Percentiles rank a stretch among this genome's conserved stretches.
Conservation (phyloP, 148 eudicot species). For the Vaccinium myrtillus region DNA sequence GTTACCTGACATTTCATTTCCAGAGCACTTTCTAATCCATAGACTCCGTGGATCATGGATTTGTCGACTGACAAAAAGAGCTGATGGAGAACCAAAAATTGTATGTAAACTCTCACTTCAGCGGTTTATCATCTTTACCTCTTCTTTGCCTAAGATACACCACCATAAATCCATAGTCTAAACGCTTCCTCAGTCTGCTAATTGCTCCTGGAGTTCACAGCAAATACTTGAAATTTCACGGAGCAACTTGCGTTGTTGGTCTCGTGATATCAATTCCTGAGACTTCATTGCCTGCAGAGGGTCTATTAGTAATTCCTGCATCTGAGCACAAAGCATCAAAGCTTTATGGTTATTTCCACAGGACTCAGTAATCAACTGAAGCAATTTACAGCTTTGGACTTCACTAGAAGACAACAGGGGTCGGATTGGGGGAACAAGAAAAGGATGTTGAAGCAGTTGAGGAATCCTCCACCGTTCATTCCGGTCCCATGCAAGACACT, state of each 20-base stretch:
- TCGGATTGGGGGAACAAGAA: slow-evolving; percentile 76
- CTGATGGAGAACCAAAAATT: no score
- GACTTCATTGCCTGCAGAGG: slow-evolving; percentile 26
- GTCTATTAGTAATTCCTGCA: slow-evolving; percentile 43
- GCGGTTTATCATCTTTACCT: no score
- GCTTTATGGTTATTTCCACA: slow-evolving; percentile 45
- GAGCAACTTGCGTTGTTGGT: slow-evolving; percentile 40
- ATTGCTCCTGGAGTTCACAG: slow-evolving; percentile 48
- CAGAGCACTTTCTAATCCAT: no score
- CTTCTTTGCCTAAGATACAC: no score
- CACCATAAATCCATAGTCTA: no score
- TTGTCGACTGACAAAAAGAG: no score
- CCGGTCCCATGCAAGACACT: slow-evolving; percentile 91
- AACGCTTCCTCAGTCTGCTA: slow-evolving; percentile 14
- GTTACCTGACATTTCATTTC: no score
- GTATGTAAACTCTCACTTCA: no score
- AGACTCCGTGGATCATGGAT: no score
- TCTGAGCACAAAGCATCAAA: slow-evolving; percentile 47
- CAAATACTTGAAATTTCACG: slow-evolving; percentile 47
- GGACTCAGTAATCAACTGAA: slow-evolving; percentile 66
- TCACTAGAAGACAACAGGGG: slow-evolving; percentile 23
- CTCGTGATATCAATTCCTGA: slow-evolving; percentile 27
- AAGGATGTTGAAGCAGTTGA: slow-evolving; percentile 80
- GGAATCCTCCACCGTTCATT: slow-evolving; percentile 87
- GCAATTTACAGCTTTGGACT: slow-evolving; percentile 35